Conservation (phyloP, 2,329 filamentous ascomycete genomes). For the Nakataea oryzae region DNA sequence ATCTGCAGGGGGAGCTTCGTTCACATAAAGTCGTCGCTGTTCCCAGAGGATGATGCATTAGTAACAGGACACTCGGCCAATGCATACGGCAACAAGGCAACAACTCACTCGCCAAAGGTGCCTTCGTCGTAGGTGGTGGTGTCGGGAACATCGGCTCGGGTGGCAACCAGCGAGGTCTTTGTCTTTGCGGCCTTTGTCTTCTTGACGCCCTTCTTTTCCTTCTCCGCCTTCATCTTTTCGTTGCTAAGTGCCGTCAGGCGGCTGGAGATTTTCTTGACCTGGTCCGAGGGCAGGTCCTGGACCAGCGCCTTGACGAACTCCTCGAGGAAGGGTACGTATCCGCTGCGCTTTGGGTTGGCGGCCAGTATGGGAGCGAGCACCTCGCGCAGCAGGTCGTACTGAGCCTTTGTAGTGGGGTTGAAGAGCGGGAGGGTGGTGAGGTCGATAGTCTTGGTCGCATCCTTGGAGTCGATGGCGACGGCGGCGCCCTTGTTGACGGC, state of each 20-base stretch:
- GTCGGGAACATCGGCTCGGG: slow-evolving; percentile 53
- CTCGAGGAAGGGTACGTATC: slow-evolving; percentile 82
- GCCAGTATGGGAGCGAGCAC: slow-evolving; percentile 70
- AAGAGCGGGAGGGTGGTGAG: slow-evolving; percentile 73
- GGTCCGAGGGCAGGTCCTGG: slow-evolving; percentile 79
- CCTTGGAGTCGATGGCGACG: slow-evolving; percentile 59
- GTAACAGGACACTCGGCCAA: background rate
- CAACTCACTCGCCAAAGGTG: slow-evolving; percentile 69
- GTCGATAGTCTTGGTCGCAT: slow-evolving; percentile 73
- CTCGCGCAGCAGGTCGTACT: slow-evolving; percentile 73
- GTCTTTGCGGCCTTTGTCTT: slow-evolving; percentile 96
- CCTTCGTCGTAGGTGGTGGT: slow-evolving; percentile 67
- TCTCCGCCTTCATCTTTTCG: slow-evolving; percentile 98
- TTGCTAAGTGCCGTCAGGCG: slow-evolving; percentile 82
- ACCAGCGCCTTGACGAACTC: slow-evolving; percentile 82
- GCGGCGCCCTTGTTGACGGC: slow-evolving; percentile 51
- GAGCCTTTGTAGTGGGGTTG: slow-evolving; percentile 76
- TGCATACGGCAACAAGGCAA: background rate
- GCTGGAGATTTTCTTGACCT: slow-evolving; percentile 94
- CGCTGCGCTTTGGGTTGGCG: slow-evolving; percentile 66
- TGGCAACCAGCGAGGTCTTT: slow-evolving; percentile 71
- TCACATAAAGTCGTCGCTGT: slow-evolving; percentile 66
- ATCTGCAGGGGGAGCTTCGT: slow-evolving; percentile 11
- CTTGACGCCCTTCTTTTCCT: slow-evolving; percentile 87
- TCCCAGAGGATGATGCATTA: background rate